phyloP scores from a whole-genome alignment of 169 alveolate species.

The Plasmodium gonderi region DNA sequence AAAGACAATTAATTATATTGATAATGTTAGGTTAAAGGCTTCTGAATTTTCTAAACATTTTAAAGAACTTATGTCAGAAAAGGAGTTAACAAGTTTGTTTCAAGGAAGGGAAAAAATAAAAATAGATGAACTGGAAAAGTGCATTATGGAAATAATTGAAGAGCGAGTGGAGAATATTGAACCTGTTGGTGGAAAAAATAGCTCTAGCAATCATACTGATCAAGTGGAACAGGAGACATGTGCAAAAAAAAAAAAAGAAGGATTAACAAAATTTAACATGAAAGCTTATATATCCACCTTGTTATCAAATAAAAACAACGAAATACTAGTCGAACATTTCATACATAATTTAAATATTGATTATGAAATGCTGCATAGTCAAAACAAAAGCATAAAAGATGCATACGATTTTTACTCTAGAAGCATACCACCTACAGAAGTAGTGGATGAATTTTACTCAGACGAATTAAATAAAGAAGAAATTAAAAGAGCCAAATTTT shows the following conservation, averaged over 20 bases:
- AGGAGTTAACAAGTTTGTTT: slow-evolving; percentile 29
- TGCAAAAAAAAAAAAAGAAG: slow-evolving; percentile 16
- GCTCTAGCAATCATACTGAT: neutral
- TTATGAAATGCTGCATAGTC: slow-evolving; percentile 19
- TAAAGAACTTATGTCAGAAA: slow-evolving; percentile 46
- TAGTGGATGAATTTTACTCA: neutral
- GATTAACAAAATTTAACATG: slow-evolving; percentile 50
- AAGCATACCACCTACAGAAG: slow-evolving; percentile 50
- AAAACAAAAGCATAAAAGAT: slow-evolving; percentile 49
- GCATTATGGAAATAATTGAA: slow-evolving; percentile 6
- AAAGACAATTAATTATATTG: slow-evolving; percentile 55
- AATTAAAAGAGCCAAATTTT: slow-evolving; percentile 61
- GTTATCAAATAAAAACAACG: slow-evolving; percentile 41
- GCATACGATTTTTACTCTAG: slow-evolving; percentile 71
- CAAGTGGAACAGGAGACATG: neutral
- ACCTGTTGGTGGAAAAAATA: neutral
- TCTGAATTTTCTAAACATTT: slow-evolving; percentile 57
- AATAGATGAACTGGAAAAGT: slow-evolving; percentile 31
- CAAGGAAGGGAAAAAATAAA: slow-evolving; percentile 60
- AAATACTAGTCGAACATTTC: slow-evolving; percentile 40
- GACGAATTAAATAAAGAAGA: slow-evolving; percentile 38
- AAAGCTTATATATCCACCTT: slow-evolving; percentile 63
- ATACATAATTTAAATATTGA: slow-evolving; percentile 28
- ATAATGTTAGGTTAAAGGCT: slow-evolving; percentile 49
- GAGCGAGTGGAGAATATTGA: neutral